Evolutionary conservation across 345 rosid genomes (phyloP), one percentile per base, ranked within the genome.

Genomic region (Melastoma malabathricum): DNA sequence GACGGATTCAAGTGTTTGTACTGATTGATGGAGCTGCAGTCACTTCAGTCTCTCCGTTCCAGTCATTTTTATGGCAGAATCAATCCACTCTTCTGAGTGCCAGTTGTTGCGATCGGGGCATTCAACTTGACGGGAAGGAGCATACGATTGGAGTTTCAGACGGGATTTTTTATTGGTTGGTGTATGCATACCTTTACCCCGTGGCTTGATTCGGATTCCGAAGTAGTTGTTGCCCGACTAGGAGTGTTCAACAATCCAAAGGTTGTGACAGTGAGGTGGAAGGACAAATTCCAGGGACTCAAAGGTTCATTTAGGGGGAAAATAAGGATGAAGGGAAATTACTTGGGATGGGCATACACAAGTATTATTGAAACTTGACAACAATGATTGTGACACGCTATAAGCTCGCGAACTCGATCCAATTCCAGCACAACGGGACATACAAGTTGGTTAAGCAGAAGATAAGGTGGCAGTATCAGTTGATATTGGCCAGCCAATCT

Each of bases 61-160:
- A 19, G 89, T 90, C 15, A 63, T 90, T 8, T 86, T 82, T 56
- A 75, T 1, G 98, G 98, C 1, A 92, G 96, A 46, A 75, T 86
- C 49, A 90, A 90, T 43, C 96, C 98, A 0, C 64, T 90, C 52
- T 72, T 86, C 51, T 90, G 98, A 96, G 77, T 80, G 59, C 94
- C 94, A 4, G 63, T 79, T 12, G 94, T 86, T 56, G 82, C 78
- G 2, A 80, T 84, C 14, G 92, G 87, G 18, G 92, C 83, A 4
- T 86, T 90, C 58, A 56, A 75, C 63, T 66, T 90, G 96, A 86
- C 46, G 77, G 83, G 15, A 69, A 80, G 44, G 51, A 18, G 22
- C 96, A 90, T 55, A 60, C 73, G 1, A 54, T 90, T 18, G 76
- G 82, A 0, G 89, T 90, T 10, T 59, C 25, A 2, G 69, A 74